Conservation (phyloP, 331 rosid species). For the Spiraea crenata region DNA sequence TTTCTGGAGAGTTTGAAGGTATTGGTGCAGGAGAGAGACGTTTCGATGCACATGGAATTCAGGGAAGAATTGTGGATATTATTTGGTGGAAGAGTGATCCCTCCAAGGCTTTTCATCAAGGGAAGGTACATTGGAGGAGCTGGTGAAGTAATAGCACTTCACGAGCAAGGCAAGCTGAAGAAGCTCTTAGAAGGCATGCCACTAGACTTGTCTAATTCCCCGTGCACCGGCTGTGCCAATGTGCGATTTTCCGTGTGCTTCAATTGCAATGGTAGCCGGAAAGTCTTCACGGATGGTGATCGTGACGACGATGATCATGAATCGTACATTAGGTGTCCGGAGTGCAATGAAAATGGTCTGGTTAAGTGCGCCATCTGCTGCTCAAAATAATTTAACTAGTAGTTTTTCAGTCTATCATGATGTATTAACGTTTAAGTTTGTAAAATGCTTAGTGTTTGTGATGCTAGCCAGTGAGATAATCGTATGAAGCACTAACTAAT, state of each 20-base stretch:
- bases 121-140: conserved; percentile 92
- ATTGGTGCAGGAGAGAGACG: conserved; percentile 67
- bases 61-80: conserved; percentile 76
- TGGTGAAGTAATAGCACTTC: conserved; percentile 71
- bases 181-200: conserved; percentile 77
- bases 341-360: conserved; percentile 94
- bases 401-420: background rate
- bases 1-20: conserved; percentile 67
- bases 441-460: conserved; percentile 1
- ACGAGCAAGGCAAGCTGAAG: conserved; percentile 74
- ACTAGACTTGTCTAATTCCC: conserved; percentile 17
- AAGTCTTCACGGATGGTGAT: conserved; percentile 38
- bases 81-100: conserved; percentile 64
- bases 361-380: conserved; percentile 73
- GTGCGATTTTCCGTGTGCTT: conserved; percentile 52
- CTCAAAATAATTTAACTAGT: conserved; percentile 33
- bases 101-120: conserved; percentile 83
- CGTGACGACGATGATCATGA: conserved; percentile 9
- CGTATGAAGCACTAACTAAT: background rate
- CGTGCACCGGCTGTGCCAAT: conserved; percentile 64
- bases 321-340: conserved; percentile 50
- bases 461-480: background rate
- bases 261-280: conserved; percentile 49
- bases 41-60: conserved; percentile 72
- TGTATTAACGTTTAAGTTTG: background rate